These are phyloP conservation scores for Trametopsis cervina DNA, from an alignment of 768 basidiomycete genomes.

Conservation along the genomic window DNA sequence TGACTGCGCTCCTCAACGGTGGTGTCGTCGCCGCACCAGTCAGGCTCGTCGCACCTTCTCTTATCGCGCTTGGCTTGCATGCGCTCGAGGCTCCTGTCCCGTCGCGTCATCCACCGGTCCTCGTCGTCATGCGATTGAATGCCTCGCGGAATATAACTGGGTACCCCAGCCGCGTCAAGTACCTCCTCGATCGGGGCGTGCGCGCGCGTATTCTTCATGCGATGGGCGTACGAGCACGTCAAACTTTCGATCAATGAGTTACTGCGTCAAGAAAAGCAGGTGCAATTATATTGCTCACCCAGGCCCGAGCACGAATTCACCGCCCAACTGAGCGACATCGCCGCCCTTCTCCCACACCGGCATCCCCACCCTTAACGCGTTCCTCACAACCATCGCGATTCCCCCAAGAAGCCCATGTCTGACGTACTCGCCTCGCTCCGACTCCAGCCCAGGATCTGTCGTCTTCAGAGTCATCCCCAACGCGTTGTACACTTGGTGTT, in stretches of 20 bases:
- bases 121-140: conserved; percentile 19
- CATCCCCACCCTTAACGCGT: conserved; percentile 69
- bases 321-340: conserved; percentile 74
- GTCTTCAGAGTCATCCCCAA: conserved; percentile 67
- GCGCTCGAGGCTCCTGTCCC: conserved; percentile 28
- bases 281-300: conserved; percentile 35
- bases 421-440: conserved; percentile 49
- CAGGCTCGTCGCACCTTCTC: not conserved
- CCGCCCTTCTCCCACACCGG: conserved; percentile 79
- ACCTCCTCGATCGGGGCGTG: conserved; percentile 72
- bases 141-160: conserved; percentile 6
- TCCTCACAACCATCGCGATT: conserved; percentile 66
- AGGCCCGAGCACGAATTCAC: conserved; percentile 77
- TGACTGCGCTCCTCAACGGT: not conserved
- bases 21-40: conserved; percentile 1
- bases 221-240: conserved; percentile 68
- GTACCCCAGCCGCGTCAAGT: conserved; percentile 53
- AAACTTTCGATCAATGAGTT: conserved; percentile 34
- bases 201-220: conserved; percentile 71
- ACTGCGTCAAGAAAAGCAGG: not conserved
- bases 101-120: conserved; percentile 32
- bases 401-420: conserved; percentile 60
- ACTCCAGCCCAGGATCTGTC: conserved; percentile 33
- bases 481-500: conserved; percentile 56
- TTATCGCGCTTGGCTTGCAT: conserved; percentile 26